Evolutionary conservation across 805 yeast genomes (phyloP).

Genomic region (Myxozyma sirexii): DNA sequence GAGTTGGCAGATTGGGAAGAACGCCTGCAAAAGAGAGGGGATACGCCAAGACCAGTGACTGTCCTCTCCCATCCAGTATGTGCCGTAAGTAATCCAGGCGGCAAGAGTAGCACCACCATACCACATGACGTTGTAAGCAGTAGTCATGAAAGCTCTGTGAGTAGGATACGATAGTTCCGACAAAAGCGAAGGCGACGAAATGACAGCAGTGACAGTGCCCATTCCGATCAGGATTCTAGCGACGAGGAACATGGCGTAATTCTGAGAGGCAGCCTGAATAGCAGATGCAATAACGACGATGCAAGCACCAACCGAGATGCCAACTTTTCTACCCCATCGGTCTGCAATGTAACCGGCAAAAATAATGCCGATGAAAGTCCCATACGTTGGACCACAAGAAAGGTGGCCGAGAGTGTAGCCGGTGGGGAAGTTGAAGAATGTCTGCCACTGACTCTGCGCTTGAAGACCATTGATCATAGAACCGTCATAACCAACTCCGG

Average conservation of each 20-base stretch:
- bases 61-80: conserved; percentile 9
- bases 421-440: conserved; percentile 11
- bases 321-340: conserved; percentile 2
- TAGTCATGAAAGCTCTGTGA: conserved; percentile 48
- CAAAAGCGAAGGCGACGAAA: conserved; percentile 7
- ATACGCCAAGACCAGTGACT: conserved; percentile 41
- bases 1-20: conserved; percentile 44
- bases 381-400: conserved; percentile 12
- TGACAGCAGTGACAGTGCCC: conserved; percentile 42
- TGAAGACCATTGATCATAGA: conserved; percentile 24
- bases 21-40: conserved; percentile 49
- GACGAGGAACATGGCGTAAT: conserved; percentile 45
- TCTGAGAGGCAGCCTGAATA: conserved; percentile 46
- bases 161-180: conserved; percentile 55
- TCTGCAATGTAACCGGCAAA: conserved; percentile 17
- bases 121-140: conserved; percentile 55
- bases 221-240: conserved; percentile 47
- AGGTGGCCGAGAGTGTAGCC: conserved; percentile 8
- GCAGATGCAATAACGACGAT: conserved; percentile 42
- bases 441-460: conserved; percentile 19
- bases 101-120: conserved; percentile 56
- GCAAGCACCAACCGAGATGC: conserved; percentile 25
- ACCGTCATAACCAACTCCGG: conserved; percentile 22
- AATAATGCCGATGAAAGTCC: conserved; percentile 1
- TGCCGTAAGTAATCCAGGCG: conserved; percentile 56